Conservation (phyloP, 2,329 filamentous ascomycete species). For the Colletotrichum sp. region DNA sequence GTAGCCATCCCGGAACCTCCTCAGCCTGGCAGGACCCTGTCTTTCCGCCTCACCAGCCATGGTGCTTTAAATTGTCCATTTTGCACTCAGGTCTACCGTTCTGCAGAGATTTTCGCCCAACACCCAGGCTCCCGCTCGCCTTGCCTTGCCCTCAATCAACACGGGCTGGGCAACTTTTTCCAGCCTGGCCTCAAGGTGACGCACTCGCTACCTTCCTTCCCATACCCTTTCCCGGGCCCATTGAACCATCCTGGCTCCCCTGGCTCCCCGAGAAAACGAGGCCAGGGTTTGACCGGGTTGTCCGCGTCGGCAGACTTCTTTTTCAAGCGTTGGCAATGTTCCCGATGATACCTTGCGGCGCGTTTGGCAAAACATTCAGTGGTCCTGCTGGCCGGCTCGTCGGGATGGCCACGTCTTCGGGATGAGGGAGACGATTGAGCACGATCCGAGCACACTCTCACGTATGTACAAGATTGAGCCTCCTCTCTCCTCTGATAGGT, state of each 20-base stretch:
- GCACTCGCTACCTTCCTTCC: neutral
- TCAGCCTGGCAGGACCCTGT: conserved; percentile 13
- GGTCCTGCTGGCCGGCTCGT: neutral
- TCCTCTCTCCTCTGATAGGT: neutral
- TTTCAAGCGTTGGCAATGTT: neutral
- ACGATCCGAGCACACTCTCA: neutral
- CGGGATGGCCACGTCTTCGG: neutral
- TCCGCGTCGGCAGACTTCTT: neutral
- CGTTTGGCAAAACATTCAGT: neutral
- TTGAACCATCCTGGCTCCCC: neutral
- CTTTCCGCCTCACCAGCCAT: neutral
- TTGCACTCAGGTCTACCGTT: neutral
- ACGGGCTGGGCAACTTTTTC: neutral
- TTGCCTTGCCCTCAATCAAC: neutral
- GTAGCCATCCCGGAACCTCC: neutral
- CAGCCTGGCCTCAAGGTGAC: conserved; percentile 6
- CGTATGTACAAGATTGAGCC: neutral
- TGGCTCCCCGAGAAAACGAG: neutral
- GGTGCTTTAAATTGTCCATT: conserved; percentile 16
- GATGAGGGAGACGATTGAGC: neutral
- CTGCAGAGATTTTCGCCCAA: conserved; percentile 4
- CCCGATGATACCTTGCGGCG: neutral
- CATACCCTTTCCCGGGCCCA: neutral
- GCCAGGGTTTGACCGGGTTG: conserved; percentile 3
- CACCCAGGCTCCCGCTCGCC: neutral